These are phyloP conservation scores for Gilbertella persicaria DNA, from an alignment of 371 early-diverging fungal genomes.

Conservation along the genomic window DNA sequence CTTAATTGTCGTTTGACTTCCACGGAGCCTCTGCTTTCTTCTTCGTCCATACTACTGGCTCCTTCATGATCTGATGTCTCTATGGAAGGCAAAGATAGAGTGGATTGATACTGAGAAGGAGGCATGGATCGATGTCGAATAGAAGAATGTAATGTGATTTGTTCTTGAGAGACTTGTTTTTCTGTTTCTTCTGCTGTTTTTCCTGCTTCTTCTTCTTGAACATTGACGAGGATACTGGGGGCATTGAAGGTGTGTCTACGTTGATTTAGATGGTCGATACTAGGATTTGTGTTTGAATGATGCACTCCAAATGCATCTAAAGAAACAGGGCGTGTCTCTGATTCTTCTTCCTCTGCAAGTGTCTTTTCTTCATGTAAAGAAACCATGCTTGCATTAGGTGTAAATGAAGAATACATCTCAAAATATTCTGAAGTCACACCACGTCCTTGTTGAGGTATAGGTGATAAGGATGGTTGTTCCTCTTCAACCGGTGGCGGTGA, in stretches of 20 bases:
- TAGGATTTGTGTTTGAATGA: neutral
- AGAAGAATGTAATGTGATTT: neutral
- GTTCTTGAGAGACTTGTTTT: too few relatives aligned
- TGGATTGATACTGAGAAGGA: neutral
- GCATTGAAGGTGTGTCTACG: conserved; percentile 8
- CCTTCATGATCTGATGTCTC: neutral
- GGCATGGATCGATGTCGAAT: neutral
- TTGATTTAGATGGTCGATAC: neutral
- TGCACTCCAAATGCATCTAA: conserved; percentile 3
- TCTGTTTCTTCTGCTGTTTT: too few relatives aligned
- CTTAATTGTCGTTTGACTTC: conserved; percentile 6
- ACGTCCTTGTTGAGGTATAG: conserved; percentile 8
- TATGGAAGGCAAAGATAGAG: neutral
- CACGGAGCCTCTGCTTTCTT: neutral
- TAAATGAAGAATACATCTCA: conserved; percentile 28
- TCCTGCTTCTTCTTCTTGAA: too few relatives aligned
- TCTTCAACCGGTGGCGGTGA: too few relatives aligned
- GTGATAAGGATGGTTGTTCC: too few relatives aligned
- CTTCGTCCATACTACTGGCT: neutral
- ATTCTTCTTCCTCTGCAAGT: neutral
- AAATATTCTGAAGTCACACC: conserved; percentile 26
- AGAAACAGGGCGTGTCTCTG: neutral
- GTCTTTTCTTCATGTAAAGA: neutral
- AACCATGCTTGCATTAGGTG: conserved; percentile 15
- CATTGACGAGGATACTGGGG: too few relatives aligned